Evolutionary conservation across 257 asterid genomes (phyloP).

Genomic region (Penstemon eatonii): DNA sequence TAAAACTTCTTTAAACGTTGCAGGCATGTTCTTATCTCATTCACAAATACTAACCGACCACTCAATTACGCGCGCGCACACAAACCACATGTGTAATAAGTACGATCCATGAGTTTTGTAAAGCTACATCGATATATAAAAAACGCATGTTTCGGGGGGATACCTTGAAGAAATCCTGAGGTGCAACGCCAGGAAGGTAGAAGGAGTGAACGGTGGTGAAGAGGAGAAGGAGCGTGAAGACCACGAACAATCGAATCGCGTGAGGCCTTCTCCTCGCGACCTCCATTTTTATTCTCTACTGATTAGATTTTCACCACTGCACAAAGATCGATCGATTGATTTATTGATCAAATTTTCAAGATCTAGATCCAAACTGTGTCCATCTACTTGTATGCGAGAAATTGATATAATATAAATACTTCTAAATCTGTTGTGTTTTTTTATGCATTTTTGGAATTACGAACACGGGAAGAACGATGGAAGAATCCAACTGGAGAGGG

Average conservation of each 20-base stretch:
- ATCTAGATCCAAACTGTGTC: constrained; percentile 22
- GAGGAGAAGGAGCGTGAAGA: constrained; percentile 39
- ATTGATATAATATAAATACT: background rate
- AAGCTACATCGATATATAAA: background rate
- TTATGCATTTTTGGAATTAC: constrained; percentile 5
- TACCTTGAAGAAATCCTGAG: constrained; percentile 78
- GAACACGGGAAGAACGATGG: constrained; percentile 35
- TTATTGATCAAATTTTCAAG: constrained; percentile 11
- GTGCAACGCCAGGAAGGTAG: constrained; percentile 91
- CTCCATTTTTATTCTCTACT: constrained; percentile 30
- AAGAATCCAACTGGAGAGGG: constrained; percentile 25
- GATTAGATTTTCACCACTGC: background rate
- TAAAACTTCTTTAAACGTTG: no score
- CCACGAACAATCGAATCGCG: constrained; percentile 32
- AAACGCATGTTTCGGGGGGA: background rate
- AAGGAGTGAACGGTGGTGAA: constrained; percentile 50
- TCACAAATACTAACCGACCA: no score
- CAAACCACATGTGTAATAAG: no score
- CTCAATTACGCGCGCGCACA: background rate
- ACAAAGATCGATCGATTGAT: constrained; percentile 3
- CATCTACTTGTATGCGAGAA: background rate
- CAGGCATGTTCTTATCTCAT: no score
- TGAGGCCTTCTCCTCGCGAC: constrained; percentile 34
- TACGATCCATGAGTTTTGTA: no score
- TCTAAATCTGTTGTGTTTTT: no score